Evolutionary conservation across 2,329 filamentous ascomycete species (phyloP), one percentile per base, ranked within the genome.

Genomic region (Botrytis porri): DNA sequence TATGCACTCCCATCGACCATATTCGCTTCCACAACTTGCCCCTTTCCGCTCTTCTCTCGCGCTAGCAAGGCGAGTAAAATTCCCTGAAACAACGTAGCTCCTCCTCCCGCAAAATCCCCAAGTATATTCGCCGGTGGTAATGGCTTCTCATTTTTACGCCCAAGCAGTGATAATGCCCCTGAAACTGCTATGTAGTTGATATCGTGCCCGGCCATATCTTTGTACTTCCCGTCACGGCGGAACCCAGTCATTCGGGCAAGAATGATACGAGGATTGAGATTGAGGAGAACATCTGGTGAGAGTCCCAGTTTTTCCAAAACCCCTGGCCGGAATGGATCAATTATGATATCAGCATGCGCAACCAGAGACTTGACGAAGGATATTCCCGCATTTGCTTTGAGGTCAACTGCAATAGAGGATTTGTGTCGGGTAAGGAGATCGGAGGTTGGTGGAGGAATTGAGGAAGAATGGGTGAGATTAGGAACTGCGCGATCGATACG

Each of bases 161-260:
- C 95, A 4, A 98, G 87, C 82, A 97, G 85, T 0, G 87, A 87
- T 41, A 98, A 83, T 1, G 92, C 91, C 0, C 95, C 95, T 0
- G 92, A 92, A 0, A 97, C 93, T 66, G 95, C 93, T 60, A 98
- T 91, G 82, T 98, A 98, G 81, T 98, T 98, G 82, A 98, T 97
- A 81, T 98, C 95, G 81, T 98, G 95, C 62, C 95, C 95, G 0
- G 95, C 94, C 95, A 97, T 98, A 79, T 87, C 84, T 65, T 88
- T 88, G 83, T 97, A 98, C 78, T 89, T 91, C 0, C 95, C 95
- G 82, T 97, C 93, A 57, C 95, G 87, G 20, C 95, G 87, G 82
- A 98, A 98, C 0, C 95, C 95, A 3, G 94, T 96, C 88, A 98
- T 92, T 59, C 95, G 90, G 12, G 88, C 94, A 73, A 97, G 90